Evolutionary conservation across 306 rosid species (phyloP).

Genomic region (Delonix regia): DNA sequence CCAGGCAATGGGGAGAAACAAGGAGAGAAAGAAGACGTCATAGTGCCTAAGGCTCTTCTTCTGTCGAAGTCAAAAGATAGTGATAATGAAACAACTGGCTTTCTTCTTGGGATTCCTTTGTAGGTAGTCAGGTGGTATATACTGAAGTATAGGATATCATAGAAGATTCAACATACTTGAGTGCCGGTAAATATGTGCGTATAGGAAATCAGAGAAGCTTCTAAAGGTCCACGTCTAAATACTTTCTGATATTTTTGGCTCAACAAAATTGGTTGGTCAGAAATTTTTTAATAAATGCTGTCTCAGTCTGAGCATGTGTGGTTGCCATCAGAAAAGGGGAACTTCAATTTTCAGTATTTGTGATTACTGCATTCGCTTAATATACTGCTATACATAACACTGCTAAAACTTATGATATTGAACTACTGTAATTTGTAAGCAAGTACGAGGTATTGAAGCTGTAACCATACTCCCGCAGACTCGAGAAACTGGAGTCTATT

Average conservation of each 20-base stretch:
- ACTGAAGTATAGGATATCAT: neutral
- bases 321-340: neutral
- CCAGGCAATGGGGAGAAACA: conserved; percentile 52
- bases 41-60: conserved; percentile 33
- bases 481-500: neutral
- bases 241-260: neutral
- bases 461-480: too few relatives aligned
- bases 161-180: conserved; percentile 12
- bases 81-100: neutral
- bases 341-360: conserved; percentile 19
- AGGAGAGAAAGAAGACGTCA: conserved; percentile 46
- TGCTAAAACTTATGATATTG: conserved; percentile 12
- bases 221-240: neutral
- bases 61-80: conserved; percentile 14
- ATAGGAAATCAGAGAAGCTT: too few relatives aligned
- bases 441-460: neutral
- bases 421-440: conserved; percentile 18
- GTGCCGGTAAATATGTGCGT: neutral
- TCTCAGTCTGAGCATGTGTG: neutral
- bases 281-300: conserved; percentile 2
- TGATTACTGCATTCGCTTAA: neutral
- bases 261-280: conserved; percentile 29
- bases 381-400: neutral
- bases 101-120: conserved; percentile 23
- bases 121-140: neutral